These are phyloP conservation scores for Sporisorium exsertum DNA, from an alignment of 1,284 basidiomycete species.

Conservation along the genomic window DNA sequence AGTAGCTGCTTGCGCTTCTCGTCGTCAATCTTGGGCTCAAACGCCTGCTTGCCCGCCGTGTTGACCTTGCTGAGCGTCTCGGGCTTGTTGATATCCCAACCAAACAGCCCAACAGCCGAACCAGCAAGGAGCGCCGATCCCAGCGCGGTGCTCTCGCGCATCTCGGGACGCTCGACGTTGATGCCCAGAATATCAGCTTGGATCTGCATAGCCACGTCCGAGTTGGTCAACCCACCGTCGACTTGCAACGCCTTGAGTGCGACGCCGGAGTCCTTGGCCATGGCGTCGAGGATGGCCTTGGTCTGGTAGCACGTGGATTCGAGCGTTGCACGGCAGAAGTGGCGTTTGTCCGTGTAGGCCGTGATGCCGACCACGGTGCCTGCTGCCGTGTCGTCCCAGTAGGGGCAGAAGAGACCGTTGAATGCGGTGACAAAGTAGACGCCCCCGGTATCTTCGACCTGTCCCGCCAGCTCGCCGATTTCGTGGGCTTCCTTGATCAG, in stretches of 20 bases:
- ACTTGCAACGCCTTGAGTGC: conserved; percentile 87
- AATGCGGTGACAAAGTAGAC: conserved; percentile 98
- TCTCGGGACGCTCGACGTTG: conserved; percentile 88
- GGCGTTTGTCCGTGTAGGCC: conserved; percentile 90
- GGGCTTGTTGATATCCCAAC: conserved; percentile 90
- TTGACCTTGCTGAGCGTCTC: conserved; percentile 91
- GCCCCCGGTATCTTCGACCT: conserved; percentile 86
- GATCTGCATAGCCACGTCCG: conserved; percentile 85
- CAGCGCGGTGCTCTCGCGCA: conserved; percentile 97
- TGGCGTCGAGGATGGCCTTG: conserved; percentile 91
- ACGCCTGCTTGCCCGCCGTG: conserved; percentile 81
- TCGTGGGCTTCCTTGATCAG: conserved; percentile 84
- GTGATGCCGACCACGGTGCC: conserved; percentile 84
- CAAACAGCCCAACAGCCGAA: conserved; percentile 85
- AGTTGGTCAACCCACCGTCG: conserved; percentile 76
- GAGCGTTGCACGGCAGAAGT: conserved; percentile 86
- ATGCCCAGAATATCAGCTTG: conserved; percentile 94
- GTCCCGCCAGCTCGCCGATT: conserved; percentile 85
- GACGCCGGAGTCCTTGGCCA: conserved; percentile 82
- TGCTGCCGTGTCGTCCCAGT: conserved; percentile 89
- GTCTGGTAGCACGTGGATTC: conserved; percentile 87
- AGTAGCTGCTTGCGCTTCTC: conserved; percentile 69
- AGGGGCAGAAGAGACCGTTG: conserved; percentile 84
- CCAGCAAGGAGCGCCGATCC: conserved; percentile 97
- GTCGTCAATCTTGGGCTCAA: conserved; percentile 76